Evolutionary conservation across 352 stramenopile species (phyloP).

Genomic region (Globisporangium abappressorium): DNA sequence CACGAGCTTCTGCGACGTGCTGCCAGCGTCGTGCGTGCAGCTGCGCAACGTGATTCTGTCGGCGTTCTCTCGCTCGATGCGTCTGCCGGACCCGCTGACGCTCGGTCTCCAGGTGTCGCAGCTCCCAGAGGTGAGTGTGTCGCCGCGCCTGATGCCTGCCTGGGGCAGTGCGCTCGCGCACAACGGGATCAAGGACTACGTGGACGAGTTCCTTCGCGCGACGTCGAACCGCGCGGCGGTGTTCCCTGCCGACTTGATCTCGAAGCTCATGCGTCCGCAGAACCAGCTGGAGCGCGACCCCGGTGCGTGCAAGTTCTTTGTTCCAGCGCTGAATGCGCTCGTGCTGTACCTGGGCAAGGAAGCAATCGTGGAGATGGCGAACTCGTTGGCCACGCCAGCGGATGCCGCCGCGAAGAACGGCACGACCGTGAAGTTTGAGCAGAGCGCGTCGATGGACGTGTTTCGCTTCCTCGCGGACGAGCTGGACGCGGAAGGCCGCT

Average conservation of each 20-base stretch:
- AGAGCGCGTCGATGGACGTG: conserved; percentile 90
- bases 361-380: conserved; percentile 79
- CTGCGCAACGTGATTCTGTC: conserved; percentile 98
- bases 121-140: conserved; percentile 94
- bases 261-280: conserved; percentile 63
- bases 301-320: conserved; percentile 77
- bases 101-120: conserved; percentile 97
- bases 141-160: conserved; percentile 93
- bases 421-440: conserved; percentile 76
- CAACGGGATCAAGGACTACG: conserved; percentile 89
- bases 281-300: conserved; percentile 69
- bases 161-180: conserved; percentile 91
- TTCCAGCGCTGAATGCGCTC: conserved; percentile 93
- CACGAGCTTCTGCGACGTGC: conserved; percentile 97
- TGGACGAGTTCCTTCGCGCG: conserved; percentile 95
- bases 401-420: conserved; percentile 4
- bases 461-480: conserved; percentile 96
- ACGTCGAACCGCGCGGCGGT: conserved; percentile 87
- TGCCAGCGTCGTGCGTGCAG: conserved; percentile 97
- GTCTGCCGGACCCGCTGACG: conserved; percentile 96
- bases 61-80: conserved; percentile 97
- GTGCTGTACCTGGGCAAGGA: conserved; percentile 86
- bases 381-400: conserved; percentile 20
- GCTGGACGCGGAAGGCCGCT: conserved; percentile 94
- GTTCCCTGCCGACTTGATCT: conserved; percentile 76